Evolutionary conservation across 305 asterid genomes (phyloP).

Genomic region (Fraxinus latifolia): DNA sequence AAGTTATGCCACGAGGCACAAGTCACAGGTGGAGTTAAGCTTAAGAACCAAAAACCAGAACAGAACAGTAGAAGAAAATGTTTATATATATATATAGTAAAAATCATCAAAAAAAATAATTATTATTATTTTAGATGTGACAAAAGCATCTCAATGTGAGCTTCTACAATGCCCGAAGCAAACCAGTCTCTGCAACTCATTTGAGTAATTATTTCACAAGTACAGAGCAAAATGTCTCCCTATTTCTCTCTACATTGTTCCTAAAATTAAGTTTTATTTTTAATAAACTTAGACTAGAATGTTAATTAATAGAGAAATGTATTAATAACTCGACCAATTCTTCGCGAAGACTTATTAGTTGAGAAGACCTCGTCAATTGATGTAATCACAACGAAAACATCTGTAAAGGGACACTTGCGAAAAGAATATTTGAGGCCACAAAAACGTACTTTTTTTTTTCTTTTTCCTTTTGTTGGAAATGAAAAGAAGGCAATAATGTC

Average conservation of each 20-base stretch:
- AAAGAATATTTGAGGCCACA: neutral
- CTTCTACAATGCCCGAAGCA: neutral
- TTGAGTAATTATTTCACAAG: neutral
- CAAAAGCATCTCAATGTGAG: constrained; percentile 19
- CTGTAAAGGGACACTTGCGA: neutral
- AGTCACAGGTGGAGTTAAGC: neutral
- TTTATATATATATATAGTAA: neutral
- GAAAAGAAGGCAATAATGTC: constrained; percentile 21
- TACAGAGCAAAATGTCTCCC: neutral
- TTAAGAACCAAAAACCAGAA: neutral
- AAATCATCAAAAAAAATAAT: neutral
- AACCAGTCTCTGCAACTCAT: neutral
- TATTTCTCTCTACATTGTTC: neutral
- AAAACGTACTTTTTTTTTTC: neutral
- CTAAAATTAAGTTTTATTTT: neutral
- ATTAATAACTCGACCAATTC: neutral
- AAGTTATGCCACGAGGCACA: neutral
- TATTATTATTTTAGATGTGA: neutral
- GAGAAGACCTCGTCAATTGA: neutral
- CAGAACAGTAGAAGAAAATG: neutral
- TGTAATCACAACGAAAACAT: neutral
- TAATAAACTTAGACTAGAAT: neutral
- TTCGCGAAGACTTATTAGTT: neutral
- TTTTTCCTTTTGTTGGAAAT: neutral
- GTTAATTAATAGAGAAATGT: neutral